Base-by-base conservation (phyloP, 352 stramenopile genomes). In the Paralagenidium karlingii region DNA sequence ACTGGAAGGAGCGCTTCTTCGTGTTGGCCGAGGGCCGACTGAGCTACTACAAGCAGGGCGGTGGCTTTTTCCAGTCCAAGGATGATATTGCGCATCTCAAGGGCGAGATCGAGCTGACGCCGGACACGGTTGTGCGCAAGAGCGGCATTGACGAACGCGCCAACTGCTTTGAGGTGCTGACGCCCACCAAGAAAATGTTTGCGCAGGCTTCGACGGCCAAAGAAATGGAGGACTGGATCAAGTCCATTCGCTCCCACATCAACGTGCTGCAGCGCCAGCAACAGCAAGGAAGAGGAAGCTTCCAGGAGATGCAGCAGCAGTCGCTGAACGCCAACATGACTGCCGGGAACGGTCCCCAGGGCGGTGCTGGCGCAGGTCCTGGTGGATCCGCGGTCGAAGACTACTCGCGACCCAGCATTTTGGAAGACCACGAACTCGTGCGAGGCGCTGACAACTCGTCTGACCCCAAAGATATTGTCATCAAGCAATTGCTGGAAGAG, bases 1-100 rank as follows among this genome's bases (percentile, higher is more conserved):
- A 91, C 52, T 91, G 77, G 77, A 85, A 86, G 42, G 74, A 88
- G 52, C 74, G 77, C 3, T 91, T 91, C 57, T 91, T 91, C 38
- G 77, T 91, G 40, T 49, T 91, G 8, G 71, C 77, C 0, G 75
- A 91, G 34, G 74, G 73, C 34, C 71, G 88, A 39, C 53, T 91
- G 55, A 85, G 65, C 30, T 91, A 91, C 53, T 91, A 91, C 51
- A 91, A 91, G 38, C 74, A 88, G 21, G 74, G 73, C 22, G 73
- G 77, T 24, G 77, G 77, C 29, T 91, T 91, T 49, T 85, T 83
- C 43, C 81, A 66, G 22, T 69, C 66, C 0, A 91, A 91, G 39
- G 77, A 91, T 34, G 77, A 90, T 42, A 84, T 91, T 39, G 77
- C 82, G 13, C 77, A 91, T 45, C 39, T 91, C 13, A 91, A 91